Percentiles rank a stretch among this genome's conserved stretches.
Conservation (phyloP, 495 filamentous ascomycete genomes). For the Aspergillus leporis region DNA sequence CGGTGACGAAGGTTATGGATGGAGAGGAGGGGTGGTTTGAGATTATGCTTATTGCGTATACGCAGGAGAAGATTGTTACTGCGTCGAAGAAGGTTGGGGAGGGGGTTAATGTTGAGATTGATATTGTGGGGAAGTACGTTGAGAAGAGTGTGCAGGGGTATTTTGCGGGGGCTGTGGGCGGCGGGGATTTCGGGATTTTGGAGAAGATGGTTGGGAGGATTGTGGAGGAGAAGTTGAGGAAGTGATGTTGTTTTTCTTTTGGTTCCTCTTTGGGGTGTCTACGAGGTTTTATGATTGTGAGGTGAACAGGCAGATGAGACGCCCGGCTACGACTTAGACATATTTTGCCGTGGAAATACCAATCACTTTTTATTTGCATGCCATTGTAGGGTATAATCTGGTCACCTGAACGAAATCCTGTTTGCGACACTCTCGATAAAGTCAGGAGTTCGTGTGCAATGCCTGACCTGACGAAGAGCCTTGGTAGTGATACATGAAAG, state of each 20-base stretch:
- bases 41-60: conserved; percentile 99
- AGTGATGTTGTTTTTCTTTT: conserved; percentile 20
- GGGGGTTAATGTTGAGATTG: conserved; percentile 93
- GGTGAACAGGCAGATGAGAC: no score
- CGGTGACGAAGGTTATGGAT: conserved; percentile 75
- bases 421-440: not conserved
- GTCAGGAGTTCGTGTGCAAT: no score
- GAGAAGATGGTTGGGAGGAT: conserved; percentile 82
- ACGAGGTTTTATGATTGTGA: not conserved
- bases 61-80: conserved; percentile 88
- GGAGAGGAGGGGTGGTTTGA: conserved; percentile 85
- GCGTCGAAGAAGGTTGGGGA: conserved; percentile 81
- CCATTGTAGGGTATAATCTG: conserved; percentile 11
- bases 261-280: no score
- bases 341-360: not conserved
- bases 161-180: conserved; percentile 46
- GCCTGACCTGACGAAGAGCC: not conserved
- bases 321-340: no score
- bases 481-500: not conserved
- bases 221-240: conserved; percentile 69
- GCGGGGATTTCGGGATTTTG: conserved; percentile 63
- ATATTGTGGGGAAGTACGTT: conserved; percentile 98
- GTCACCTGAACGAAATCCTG: not conserved
- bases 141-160: conserved; percentile 81
- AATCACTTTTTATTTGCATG: conserved; percentile 3